A percentile compares a stretch with the other conserved stretches of the same genome.
phyloP scores from a whole-genome alignment of 257 asterid species.

The Capsicum baccatum region DNA sequence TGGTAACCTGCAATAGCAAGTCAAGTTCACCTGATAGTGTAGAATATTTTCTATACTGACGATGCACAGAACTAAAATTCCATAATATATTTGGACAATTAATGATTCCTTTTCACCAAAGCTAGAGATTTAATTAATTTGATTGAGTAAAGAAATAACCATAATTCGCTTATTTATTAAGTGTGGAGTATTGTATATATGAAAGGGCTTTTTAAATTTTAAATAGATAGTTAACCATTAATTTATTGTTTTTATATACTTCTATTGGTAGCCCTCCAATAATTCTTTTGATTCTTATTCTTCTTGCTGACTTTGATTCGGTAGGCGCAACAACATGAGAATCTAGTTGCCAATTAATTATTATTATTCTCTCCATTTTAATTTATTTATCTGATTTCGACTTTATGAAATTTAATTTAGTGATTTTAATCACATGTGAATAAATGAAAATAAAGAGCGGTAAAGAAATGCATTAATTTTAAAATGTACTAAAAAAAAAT shows the following conservation, averaged over 20 bases:
- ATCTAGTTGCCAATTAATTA: not conserved
- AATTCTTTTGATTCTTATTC: not conserved
- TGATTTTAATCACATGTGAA: too few species aligned
- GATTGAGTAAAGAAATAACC: not conserved
- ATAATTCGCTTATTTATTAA: not conserved
- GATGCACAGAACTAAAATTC: too few species aligned
- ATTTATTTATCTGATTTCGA: too few species aligned
- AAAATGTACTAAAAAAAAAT: too few species aligned
- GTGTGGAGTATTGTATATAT: not conserved
- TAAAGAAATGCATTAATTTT: too few species aligned
- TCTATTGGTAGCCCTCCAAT: not conserved
- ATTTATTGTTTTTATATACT: not conserved
- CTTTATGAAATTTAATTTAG: too few species aligned
- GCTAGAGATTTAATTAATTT: not conserved
- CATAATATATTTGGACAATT: not conserved
- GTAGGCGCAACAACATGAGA: not conserved
- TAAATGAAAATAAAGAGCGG: too few species aligned
- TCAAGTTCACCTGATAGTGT: too few species aligned
- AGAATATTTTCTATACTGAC: too few species aligned
- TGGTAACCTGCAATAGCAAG: too few species aligned
- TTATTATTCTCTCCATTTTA: not conserved
- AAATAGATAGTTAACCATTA: not conserved
- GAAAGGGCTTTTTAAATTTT: not conserved
- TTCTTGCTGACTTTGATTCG: not conserved
- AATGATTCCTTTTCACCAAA: not conserved